Evolutionary conservation across 2,329 filamentous ascomycete species (phyloP), one percentile per base, ranked within the genome.

Genomic region (Pyricularia grisea): DNA sequence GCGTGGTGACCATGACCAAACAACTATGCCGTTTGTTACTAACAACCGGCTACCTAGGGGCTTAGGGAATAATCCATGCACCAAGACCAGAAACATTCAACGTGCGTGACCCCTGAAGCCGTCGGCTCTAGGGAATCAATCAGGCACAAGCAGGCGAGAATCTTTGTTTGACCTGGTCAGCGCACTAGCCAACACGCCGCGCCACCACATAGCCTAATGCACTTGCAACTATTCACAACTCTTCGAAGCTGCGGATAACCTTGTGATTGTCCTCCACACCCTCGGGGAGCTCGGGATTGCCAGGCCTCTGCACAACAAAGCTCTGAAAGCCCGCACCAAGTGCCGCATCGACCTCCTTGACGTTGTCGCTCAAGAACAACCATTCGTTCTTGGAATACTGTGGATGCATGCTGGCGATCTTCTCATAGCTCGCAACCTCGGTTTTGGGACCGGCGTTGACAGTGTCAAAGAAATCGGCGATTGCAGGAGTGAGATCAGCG

Each of bases 351-450:
- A 91, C 88, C 78, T 91, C 89, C 75, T 85, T 87, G 65, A 92
- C 83, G 75, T 93, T 93, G 79, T 95, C 92, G 74, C 91, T 94
- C 71, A 94, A 80, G 77, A 95, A 95, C n/a, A 93, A 81, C 81
- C 91, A 91, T 69, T 85, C 81, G 12, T 77, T 78, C 23, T 83
- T 77, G 67, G 80, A 73, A 69, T 83, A 79, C 42, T 82, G 79
- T 20, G 86, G 77, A 64, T 82, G 76, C 68, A 81, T 79, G 65
- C 78, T 77, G 66, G 85, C 82, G 73, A 94, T 93, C 73, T 82
- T 87, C 73, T 80, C 77, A 79, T 94, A 95, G 77, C 91, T 94
- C 27, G 77, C 78, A 58, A 79, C 76, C 73, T 92, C 87, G 65
- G 84, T 86, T 81, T 95, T 95, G 69, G 86, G 83, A 1, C 92